phyloP scores from a whole-genome alignment of 2,329 filamentous ascomycete species.

The Gliomastix tumulicola region DNA sequence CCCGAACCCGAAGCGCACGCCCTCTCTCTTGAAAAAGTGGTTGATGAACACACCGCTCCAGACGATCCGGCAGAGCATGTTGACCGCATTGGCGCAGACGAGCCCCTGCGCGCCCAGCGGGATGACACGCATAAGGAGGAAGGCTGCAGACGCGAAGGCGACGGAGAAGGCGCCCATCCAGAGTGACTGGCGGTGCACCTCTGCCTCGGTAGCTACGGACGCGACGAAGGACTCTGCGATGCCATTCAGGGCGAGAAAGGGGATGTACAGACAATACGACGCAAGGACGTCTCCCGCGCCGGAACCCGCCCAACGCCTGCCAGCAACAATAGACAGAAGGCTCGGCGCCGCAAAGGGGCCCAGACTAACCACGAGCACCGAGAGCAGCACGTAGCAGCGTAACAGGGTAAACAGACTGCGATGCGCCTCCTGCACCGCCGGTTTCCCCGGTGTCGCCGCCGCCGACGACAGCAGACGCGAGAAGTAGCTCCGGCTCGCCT shows the following conservation, averaged over 20 bases:
- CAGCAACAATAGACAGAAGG: conserved; percentile 69
- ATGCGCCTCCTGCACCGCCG: conserved; percentile 28
- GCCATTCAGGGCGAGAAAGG: conserved; percentile 85
- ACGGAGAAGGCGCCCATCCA: conserved; percentile 82
- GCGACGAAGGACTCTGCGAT: conserved; percentile 89
- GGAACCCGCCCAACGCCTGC: conserved; percentile 65
- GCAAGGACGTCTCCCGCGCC: conserved; percentile 69
- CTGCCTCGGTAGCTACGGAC: conserved; percentile 67
- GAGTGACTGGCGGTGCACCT: conserved; percentile 70
- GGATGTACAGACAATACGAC: conserved; percentile 87
- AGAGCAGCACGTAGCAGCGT: conserved; percentile 67
- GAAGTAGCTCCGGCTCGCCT: conserved; percentile 85
- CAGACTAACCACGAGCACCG: conserved; percentile 58
- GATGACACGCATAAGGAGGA: conserved; percentile 63
- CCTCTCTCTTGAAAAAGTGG: conserved; percentile 48
- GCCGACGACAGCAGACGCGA: conserved; percentile 65
- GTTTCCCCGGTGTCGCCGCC: conserved; percentile 9
- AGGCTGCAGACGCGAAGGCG: conserved; percentile 69
- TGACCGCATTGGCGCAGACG: conserved; percentile 80
- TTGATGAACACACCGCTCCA: conserved; percentile 75
- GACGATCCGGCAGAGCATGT: conserved; percentile 77
- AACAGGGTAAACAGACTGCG: conserved; percentile 58
- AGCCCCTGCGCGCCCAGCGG: conserved; percentile 70
- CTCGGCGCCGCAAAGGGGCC: conserved; percentile 71
- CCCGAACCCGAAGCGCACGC: conserved; percentile 18